Evolutionary conservation across 306 rosid genomes (phyloP), one percentile per base, ranked within the genome.

Genomic region (Glycine tomentella): DNA sequence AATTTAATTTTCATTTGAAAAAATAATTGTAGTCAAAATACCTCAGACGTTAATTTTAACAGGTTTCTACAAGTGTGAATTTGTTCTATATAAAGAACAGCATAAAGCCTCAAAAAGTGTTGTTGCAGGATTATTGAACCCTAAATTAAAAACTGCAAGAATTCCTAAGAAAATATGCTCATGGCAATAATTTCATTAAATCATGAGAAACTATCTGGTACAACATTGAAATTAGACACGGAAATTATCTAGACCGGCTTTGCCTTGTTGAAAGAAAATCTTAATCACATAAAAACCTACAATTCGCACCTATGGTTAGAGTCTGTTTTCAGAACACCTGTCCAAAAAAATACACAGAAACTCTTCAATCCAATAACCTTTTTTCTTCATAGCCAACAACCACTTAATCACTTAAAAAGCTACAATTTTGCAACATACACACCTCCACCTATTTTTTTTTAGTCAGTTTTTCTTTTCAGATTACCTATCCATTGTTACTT

Each of bases 251-350:
- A 4, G 3, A 72, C 38, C 58, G 51, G 15, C 78, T 64, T 72
- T 72, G 36, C 70, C 48, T 25, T 46, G 56, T 9, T 12, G 49
- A 33, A 72, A 46, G 48, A 73, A 77, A 56, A 72, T 34, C 7
- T 1, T 72, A 49, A 77, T 63, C 49, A 45, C 55, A 63, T 11
- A 53, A 16, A 83, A 61, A 33, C 76, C 63, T 59, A 49, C 38
- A 56, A 62, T 40, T 58, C 50, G 40, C 40, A 45, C n/a, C 70
- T 13, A 9, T 61, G 34, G 15, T 59, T 42, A 51, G 14, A 69
- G 13, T 11, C 50, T 50, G 49, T 1, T 52, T 70, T 61, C 42
- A 59, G 80, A 61, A 58, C 6, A 67, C 20, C 42, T 5, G 50
- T 33, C 48, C 13, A 50, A 69, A 59, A 25, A 50, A 2, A 20